Conservation (phyloP, 257 asterid genomes). For the Capsicum chinense region DNA sequence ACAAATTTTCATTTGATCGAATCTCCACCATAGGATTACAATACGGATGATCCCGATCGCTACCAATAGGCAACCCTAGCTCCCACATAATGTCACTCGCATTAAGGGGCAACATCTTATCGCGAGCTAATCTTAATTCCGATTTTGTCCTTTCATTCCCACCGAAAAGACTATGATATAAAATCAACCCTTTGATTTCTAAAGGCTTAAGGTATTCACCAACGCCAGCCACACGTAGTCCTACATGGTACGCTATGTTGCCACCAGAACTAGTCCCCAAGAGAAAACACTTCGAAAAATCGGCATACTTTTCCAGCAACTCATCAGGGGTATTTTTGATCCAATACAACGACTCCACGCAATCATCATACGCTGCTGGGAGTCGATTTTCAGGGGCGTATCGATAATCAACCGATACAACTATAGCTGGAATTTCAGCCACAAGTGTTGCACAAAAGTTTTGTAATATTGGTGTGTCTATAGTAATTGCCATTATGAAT, state of each 20-base stretch:
- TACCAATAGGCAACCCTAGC: constrained; percentile 48
- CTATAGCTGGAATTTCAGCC: constrained; percentile 39
- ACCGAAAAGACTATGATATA: constrained; percentile 57
- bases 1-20: not conserved
- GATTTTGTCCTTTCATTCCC: constrained; percentile 56
- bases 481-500: constrained; percentile 37
- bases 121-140: constrained; percentile 40
- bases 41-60: constrained; percentile 52
- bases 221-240: constrained; percentile 36
- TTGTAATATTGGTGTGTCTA: constrained; percentile 30
- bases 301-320: constrained; percentile 53
- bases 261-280: constrained; percentile 70
- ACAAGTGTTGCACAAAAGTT: constrained; percentile 33
- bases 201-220: constrained; percentile 42
- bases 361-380: constrained; percentile 66
- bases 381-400: constrained; percentile 69
- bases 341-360: constrained; percentile 51
- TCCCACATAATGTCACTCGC: constrained; percentile 50
- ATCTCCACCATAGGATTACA: constrained; percentile 43
- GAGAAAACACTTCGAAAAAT: constrained; percentile 49
- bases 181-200: constrained; percentile 53
- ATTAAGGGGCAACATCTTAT: constrained; percentile 33
- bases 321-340: constrained; percentile 38
- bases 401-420: constrained; percentile 54
- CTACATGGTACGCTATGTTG: constrained; percentile 51